These are phyloP conservation scores for Candida boidinii DNA, from an alignment of 805 yeast genomes.

Conservation along the genomic window DNA sequence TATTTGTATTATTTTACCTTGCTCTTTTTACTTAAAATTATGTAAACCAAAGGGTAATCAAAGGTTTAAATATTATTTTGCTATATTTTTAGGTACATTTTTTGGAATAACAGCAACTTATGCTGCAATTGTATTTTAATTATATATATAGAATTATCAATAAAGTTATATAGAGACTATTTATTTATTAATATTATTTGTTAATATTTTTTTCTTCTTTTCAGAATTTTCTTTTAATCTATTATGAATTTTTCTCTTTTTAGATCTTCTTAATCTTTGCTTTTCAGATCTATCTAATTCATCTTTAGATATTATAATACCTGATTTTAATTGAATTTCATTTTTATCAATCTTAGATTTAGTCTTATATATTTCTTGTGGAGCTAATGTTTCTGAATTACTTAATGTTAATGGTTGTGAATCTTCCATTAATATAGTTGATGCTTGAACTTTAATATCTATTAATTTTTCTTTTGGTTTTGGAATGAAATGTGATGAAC, in stretches of 20 bases:
- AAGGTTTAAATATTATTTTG: conserved; percentile 32
- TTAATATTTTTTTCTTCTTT: conserved; percentile 20
- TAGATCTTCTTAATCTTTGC: conserved; percentile 78
- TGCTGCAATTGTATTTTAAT: conserved; percentile 31
- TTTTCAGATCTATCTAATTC: conserved; percentile 82
- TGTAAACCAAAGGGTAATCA: conserved; percentile 39
- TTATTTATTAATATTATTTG: conserved; percentile 2
- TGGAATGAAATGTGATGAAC: conserved; percentile 94
- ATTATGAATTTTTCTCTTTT: conserved; percentile 58
- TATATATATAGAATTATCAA: no score
- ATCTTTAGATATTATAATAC: conserved; percentile 70
- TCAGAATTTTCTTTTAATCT: conserved; percentile 19
- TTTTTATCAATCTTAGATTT: conserved; percentile 33
- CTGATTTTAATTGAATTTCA: conserved; percentile 67
- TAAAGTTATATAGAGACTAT: no score
- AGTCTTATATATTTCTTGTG: conserved; percentile 79
- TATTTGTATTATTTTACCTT: conserved; percentile 74
- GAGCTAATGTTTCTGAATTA: conserved; percentile 71
- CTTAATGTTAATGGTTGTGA: conserved; percentile 87
- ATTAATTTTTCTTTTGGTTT: conserved; percentile 75
- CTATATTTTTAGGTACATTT: conserved; percentile 37
- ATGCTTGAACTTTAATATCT: conserved; percentile 74
- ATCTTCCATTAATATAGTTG: conserved; percentile 88
- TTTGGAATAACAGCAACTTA: conserved; percentile 55
- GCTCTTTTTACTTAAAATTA: conserved; percentile 61